Evolutionary conservation across 1,284 basidiomycete species (phyloP).

Genomic region (Malassezia brasiliensis): DNA sequence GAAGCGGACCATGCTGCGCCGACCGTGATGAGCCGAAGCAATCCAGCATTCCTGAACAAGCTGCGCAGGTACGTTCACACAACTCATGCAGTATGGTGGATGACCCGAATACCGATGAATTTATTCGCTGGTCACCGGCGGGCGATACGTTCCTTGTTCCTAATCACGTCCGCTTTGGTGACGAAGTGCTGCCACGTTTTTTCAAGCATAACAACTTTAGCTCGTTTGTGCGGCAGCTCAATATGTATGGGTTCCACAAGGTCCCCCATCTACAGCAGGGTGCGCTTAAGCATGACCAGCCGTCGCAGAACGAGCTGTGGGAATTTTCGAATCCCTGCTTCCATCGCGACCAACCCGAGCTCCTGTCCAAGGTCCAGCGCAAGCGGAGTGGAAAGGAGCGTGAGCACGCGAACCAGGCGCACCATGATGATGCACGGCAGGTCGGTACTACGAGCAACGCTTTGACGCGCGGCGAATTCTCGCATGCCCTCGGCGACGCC

Average conservation of each 20-base stretch:
- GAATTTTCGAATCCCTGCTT: constrained; percentile 88
- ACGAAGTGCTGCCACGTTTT: constrained; percentile 55
- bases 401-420: constrained; percentile 21
- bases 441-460: constrained; percentile 16
- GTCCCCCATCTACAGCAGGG: constrained; percentile 83
- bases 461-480: constrained; percentile 22
- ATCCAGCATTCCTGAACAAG: constrained; percentile 85
- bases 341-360: constrained; percentile 74
- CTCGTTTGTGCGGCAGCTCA: constrained; percentile 76
- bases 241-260: constrained; percentile 57
- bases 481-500: constrained; percentile 13
- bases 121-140: constrained; percentile 79
- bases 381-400: constrained; percentile 51
- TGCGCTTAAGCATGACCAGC: constrained; percentile 56
- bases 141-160: constrained; percentile 89
- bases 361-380: constrained; percentile 77
- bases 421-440: neutral
- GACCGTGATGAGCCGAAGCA: constrained; percentile 36
- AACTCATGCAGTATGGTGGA: constrained; percentile 69
- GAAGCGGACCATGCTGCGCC: constrained; percentile 2
- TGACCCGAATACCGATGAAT: constrained; percentile 66
- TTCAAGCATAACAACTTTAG: constrained; percentile 61
- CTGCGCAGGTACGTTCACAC: constrained; percentile 59
- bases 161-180: constrained; percentile 82
- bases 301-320: constrained; percentile 70